Conservation (phyloP, 2,329 filamentous ascomycete genomes). For the Camillea tinctor region DNA sequence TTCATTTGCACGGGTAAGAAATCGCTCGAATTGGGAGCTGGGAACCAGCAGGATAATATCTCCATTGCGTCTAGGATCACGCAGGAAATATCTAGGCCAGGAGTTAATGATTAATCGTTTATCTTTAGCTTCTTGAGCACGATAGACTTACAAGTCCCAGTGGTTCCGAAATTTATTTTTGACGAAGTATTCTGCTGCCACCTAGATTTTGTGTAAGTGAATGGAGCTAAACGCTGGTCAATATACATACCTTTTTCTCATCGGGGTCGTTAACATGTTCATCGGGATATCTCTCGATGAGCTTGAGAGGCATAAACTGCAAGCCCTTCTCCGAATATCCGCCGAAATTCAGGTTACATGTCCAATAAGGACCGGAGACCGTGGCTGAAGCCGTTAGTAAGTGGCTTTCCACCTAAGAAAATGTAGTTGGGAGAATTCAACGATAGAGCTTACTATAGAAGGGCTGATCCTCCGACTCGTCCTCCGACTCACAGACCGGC, state of each 20-base stretch:
- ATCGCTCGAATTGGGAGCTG: constrained; percentile 60
- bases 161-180: constrained; percentile 53
- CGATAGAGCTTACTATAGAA: neutral
- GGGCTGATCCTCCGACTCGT: neutral
- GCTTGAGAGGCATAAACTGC: constrained; percentile 49
- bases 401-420: too few relatives aligned
- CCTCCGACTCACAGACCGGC: too few relatives aligned
- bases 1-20: constrained; percentile 65
- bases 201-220: constrained; percentile 31
- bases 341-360: constrained; percentile 24
- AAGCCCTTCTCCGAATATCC: constrained; percentile 24
- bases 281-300: constrained; percentile 58
- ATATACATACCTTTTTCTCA: constrained; percentile 42
- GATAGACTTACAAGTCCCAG: constrained; percentile 73
- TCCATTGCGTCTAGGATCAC: constrained; percentile 47
- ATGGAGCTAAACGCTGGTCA: neutral
- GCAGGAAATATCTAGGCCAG: constrained; percentile 22
- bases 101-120: neutral
- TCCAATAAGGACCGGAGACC: neutral
- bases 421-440: neutral
- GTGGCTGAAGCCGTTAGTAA: neutral
- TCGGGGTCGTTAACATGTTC: constrained; percentile 57
- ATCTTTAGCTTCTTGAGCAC: neutral
- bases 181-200: constrained; percentile 54
- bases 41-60: constrained; percentile 67